phyloP scores from a whole-genome alignment of 345 rosid genomes.

The Mercurialis annua region DNA sequence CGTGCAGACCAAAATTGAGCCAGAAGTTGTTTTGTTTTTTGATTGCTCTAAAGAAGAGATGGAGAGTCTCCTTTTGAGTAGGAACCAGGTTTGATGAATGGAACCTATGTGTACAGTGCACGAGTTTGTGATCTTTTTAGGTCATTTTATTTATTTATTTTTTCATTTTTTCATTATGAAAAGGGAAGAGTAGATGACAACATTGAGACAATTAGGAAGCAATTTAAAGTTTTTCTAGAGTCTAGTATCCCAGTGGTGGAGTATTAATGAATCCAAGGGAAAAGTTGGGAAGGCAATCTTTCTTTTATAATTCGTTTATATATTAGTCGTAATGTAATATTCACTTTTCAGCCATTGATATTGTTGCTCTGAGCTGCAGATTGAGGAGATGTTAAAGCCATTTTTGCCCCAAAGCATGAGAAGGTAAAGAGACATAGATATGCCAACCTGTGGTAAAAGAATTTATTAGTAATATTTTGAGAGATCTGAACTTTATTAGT shows the following conservation, averaged over 20 bases:
- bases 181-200: constrained; percentile 32
- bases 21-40: constrained; percentile 47
- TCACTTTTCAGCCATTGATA: neutral
- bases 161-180: neutral
- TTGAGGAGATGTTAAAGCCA: constrained; percentile 25
- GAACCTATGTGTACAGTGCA: neutral
- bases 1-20: constrained; percentile 47
- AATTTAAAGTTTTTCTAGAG: constrained; percentile 27
- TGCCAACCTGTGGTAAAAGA: constrained; percentile 8
- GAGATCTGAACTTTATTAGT: too few species aligned
- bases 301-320: neutral
- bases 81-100: constrained; percentile 21
- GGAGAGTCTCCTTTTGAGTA: constrained; percentile 22
- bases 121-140: neutral
- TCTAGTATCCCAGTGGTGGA: constrained; percentile 31
- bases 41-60: constrained; percentile 48
- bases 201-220: constrained; percentile 31
- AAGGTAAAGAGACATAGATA: constrained; percentile 35
- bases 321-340: neutral
- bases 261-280: constrained; percentile 26
- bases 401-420: constrained; percentile 38
- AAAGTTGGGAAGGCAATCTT: constrained; percentile 26
- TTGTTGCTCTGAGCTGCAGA: neutral
- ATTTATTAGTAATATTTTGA: neutral
- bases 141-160: constrained; percentile 3